phyloP scores from a whole-genome alignment of 2,329 filamentous ascomycete genomes.

The Aspergillus unguis region DNA sequence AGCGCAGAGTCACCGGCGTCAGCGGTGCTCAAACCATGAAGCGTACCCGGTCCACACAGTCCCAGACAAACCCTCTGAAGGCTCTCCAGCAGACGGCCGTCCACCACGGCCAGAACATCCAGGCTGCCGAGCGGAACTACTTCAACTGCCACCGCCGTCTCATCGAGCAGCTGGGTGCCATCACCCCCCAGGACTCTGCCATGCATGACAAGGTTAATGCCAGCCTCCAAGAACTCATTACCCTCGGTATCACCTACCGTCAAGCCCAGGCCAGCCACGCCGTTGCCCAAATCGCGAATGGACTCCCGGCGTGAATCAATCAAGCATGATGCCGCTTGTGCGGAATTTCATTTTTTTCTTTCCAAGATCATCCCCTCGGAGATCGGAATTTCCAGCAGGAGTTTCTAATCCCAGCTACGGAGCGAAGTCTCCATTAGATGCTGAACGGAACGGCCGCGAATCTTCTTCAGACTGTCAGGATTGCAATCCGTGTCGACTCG shows the following conservation, averaged over 20 bases:
- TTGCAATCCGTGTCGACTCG: slow-evolving; percentile 3
- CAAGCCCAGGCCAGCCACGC: slow-evolving; percentile 42
- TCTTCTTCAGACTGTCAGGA: slow-evolving; percentile 2
- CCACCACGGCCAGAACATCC: slow-evolving; percentile 39
- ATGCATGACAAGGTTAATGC: slow-evolving; percentile 46
- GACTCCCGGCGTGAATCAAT: slow-evolving; percentile 31
- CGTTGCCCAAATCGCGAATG: slow-evolving; percentile 33
- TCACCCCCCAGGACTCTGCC: slow-evolving; percentile 39
- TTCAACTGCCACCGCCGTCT: slow-evolving; percentile 40
- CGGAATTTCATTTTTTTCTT: background rate
- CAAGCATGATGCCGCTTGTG: background rate
- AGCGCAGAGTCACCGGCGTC: slow-evolving; percentile 38
- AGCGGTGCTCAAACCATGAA: slow-evolving; percentile 41
- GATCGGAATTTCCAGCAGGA: background rate
- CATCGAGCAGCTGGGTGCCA: slow-evolving; percentile 38
- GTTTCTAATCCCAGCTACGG: slow-evolving; percentile 1
- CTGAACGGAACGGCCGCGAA: slow-evolving; percentile 1
- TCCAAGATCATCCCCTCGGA: background rate
- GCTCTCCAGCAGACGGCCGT: slow-evolving; percentile 30
- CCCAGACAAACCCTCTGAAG: slow-evolving; percentile 35
- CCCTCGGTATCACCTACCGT: slow-evolving; percentile 42
- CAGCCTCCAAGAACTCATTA: slow-evolving; percentile 43
- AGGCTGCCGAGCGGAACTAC: slow-evolving; percentile 43
- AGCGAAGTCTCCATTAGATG: background rate
- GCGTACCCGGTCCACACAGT: slow-evolving; percentile 40